Base-by-base conservation (phyloP, 768 basidiomycete genomes). In the Crepidotus variabilis region DNA sequence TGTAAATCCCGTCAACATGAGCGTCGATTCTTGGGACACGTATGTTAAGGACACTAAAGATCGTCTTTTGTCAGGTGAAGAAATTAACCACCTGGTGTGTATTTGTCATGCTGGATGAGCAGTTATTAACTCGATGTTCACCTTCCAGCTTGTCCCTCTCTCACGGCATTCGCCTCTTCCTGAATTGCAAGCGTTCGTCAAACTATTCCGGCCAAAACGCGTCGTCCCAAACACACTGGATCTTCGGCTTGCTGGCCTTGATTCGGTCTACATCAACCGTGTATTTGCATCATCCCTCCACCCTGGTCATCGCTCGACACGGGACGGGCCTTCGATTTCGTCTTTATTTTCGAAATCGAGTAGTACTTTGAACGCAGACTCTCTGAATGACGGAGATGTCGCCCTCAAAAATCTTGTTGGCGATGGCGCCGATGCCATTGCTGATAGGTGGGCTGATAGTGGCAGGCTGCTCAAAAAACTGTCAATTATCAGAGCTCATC, bases 151-250 rank as follows among this genome's bases (percentile, higher is more conserved):
- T 8, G 86, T 90, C 6, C 93, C 93, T 0, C 77, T 98, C 5
- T 84, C 85, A 8, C 84, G 96, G 1, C 96, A 98, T 65, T 96
- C 94, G 0, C 79, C 90, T 0, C 80, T 97, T 4, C 90, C 91
- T 0, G 96, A 98, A 66, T 80, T 99, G 0, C 84, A 86, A 57
- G 71, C 75, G 1, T 87, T 99, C 52, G 92, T 97, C 22, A 73
- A 79, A 0, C 78, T 96, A 16, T 97, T 99, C 71, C 80, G 81
- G 18, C 96, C 96, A 0, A 77, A 72, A 39, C 77, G 81, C 2
- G 70, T 98, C 1, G 80, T 92, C 1, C 96, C 95, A 0, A 96
- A 95, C 63, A 90, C 91, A 0, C 72, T 84, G 78, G 61, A 80
- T 73, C 65, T 84, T 65, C 54, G 71, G 59, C 39, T 80, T 74